These are phyloP conservation scores for Chaetomiaceae sp. DNA, from an alignment of 2,329 filamentous ascomycete genomes.

Conservation along the genomic window DNA sequence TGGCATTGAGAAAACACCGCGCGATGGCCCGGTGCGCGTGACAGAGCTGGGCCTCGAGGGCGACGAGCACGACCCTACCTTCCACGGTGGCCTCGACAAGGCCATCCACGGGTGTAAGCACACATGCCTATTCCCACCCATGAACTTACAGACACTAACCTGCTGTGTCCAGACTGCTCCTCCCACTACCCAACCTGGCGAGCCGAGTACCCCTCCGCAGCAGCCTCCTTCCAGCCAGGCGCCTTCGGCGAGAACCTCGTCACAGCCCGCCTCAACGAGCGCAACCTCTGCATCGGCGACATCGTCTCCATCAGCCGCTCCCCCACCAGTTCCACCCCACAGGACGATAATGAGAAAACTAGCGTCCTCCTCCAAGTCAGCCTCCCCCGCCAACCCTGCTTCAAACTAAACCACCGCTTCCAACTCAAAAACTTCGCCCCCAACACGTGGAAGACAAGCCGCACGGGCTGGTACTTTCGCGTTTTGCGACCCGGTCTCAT, in stretches of 20 bases:
- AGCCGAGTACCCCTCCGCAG: conserved; percentile 46
- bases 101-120: conserved; percentile 54
- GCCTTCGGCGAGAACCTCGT: conserved; percentile 65
- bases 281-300: conserved; percentile 63
- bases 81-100: conserved; percentile 61
- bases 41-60: conserved; percentile 47
- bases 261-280: conserved; percentile 54
- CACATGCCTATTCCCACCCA: neutral
- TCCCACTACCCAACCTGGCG: conserved; percentile 55
- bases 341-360: neutral
- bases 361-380: conserved; percentile 52
- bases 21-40: conserved; percentile 43
- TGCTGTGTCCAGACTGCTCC: conserved; percentile 47
- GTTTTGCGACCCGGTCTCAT: conserved; percentile 54
- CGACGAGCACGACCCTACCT: conserved; percentile 59
- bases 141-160: neutral
- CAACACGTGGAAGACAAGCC: conserved; percentile 50
- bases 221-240: conserved; percentile 50
- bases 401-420: conserved; percentile 66
- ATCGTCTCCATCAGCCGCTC: conserved; percentile 44
- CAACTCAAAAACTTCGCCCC: conserved; percentile 58
- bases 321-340: neutral
- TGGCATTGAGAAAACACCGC: conserved; percentile 52
- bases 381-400: conserved; percentile 61
- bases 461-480: conserved; percentile 64